These are phyloP conservation scores for Picocystis sp. DNA, from an alignment of 163 green algal species.

Conservation along the genomic window DNA sequence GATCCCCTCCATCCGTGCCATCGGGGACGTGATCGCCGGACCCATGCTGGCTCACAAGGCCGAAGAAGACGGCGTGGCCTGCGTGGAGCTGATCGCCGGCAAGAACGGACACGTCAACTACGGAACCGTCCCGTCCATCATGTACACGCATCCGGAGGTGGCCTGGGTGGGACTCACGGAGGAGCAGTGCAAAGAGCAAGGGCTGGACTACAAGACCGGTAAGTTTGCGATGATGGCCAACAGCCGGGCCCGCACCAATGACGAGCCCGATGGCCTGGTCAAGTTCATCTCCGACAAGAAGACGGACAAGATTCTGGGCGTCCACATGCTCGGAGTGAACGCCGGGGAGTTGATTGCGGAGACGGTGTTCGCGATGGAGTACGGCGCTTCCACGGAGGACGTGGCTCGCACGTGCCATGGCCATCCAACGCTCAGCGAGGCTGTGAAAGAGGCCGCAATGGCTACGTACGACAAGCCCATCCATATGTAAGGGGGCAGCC, in stretches of 20 bases:
- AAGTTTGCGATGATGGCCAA: constrained; percentile 98
- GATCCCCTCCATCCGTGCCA: constrained; percentile 66
- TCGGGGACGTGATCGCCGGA: constrained; percentile 65
- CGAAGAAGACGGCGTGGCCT: constrained; percentile 95
- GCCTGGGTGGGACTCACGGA: constrained; percentile 82
- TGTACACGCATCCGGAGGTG: constrained; percentile 95
- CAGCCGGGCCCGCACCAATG: constrained; percentile 58
- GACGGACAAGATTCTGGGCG: constrained; percentile 94
- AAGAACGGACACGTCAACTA: constrained; percentile 95
- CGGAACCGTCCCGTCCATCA: constrained; percentile 81
- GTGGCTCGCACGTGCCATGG: constrained; percentile 91
- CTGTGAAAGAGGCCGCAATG: constrained; percentile 89
- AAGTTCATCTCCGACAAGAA: constrained; percentile 82
- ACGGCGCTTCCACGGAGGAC: constrained; percentile 72
- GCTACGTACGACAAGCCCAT: constrained; percentile 80
- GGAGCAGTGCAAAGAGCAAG: constrained; percentile 76
- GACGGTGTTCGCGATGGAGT: constrained; percentile 62
- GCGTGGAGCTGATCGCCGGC: constrained; percentile 77
- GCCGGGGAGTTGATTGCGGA: constrained; percentile 72
- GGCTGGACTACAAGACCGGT: constrained; percentile 60
- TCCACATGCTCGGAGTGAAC: constrained; percentile 85
- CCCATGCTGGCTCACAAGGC: constrained; percentile 99
- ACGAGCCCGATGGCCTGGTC: constrained; percentile 42
- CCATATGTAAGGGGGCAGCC: constrained; percentile 41
- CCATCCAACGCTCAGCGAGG: constrained; percentile 88